These are phyloP conservation scores for Candolleomyces eurysporus DNA, from an alignment of 768 basidiomycete species.

Conservation along the genomic window DNA sequence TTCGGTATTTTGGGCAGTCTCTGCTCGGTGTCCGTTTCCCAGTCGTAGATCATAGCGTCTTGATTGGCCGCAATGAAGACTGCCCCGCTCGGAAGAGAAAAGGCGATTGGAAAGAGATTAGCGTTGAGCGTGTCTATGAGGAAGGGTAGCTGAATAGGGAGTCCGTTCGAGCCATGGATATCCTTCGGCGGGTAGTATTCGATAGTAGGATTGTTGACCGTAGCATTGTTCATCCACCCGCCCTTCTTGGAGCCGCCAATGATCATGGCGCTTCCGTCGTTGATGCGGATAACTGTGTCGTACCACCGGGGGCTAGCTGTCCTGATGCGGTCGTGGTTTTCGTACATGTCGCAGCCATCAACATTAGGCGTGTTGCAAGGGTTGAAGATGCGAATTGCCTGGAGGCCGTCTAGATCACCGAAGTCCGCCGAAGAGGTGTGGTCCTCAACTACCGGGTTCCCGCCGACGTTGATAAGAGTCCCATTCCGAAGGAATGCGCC, in stretches of 20 bases:
- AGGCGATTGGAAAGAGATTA: constrained; percentile 81
- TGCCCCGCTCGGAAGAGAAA: constrained; percentile 65
- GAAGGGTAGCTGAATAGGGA: constrained; percentile 64
- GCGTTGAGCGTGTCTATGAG: constrained; percentile 71
- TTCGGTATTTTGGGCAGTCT: constrained; percentile 71
- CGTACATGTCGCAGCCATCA: constrained; percentile 58
- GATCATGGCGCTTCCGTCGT: constrained; percentile 81
- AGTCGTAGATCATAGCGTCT: constrained; percentile 80
- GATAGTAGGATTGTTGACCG: constrained; percentile 77
- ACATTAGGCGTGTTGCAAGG: constrained; percentile 55
- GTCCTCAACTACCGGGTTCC: constrained; percentile 71
- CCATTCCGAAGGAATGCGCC: constrained; percentile 78
- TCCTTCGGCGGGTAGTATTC: constrained; percentile 83
- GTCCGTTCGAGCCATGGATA: constrained; percentile 62
- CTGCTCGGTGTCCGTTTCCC: constrained; percentile 59
- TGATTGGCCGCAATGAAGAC: constrained; percentile 78
- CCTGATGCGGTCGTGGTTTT: constrained; percentile 60
- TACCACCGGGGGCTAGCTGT: constrained; percentile 85
- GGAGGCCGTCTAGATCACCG: constrained; percentile 71
- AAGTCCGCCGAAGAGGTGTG: constrained; percentile 70
- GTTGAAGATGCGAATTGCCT: constrained; percentile 68
- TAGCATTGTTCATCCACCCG: constrained; percentile 84
- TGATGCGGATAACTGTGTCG: constrained; percentile 63
- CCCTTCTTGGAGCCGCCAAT: constrained; percentile 80
- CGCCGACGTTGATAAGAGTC: constrained; percentile 75